phyloP scores from a whole-genome alignment of 805 yeast species.

The Ogataea wickerhamii region DNA sequence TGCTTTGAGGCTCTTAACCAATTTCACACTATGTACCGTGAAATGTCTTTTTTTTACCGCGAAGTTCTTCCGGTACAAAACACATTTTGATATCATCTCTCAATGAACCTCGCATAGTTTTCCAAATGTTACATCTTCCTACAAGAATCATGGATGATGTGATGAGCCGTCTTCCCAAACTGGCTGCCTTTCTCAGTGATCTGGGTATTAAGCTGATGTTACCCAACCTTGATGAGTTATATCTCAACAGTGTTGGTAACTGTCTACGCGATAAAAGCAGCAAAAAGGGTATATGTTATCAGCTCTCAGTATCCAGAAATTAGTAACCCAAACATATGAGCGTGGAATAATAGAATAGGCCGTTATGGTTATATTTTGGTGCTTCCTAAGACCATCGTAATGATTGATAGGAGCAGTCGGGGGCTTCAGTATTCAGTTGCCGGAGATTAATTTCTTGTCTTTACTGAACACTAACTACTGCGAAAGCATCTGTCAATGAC shows the following conservation, averaged over 20 bases:
- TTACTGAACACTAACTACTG: conserved; percentile 7
- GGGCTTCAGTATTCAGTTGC: conserved; percentile 7
- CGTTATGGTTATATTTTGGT: conserved; percentile 7
- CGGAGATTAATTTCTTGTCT: conserved; percentile 6
- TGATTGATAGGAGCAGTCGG: conserved; percentile 7
- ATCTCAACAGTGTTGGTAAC: no score
- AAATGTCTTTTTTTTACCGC: no score
- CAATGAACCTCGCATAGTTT: no score
- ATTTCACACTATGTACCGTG: no score
- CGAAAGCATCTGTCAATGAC: conserved; percentile 8
- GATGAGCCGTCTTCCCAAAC: no score
- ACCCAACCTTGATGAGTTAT: conserved; percentile 4
- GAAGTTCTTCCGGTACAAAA: no score
- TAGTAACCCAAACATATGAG: conserved; percentile 5
- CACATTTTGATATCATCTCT: no score
- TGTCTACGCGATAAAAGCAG: no score
- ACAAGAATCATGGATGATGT: no score
- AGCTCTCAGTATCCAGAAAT: conserved; percentile 4
- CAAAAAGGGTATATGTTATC: no score
- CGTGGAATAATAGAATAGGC: conserved; percentile 6
- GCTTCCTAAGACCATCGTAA: conserved; percentile 7
- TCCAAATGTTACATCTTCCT: no score
- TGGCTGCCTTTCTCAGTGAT: conserved; percentile 4
- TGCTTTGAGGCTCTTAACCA: no score
- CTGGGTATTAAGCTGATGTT: conserved; percentile 4